Conservation (phyloP, 352 stramenopile species). For the Pythium graminicola region DNA sequence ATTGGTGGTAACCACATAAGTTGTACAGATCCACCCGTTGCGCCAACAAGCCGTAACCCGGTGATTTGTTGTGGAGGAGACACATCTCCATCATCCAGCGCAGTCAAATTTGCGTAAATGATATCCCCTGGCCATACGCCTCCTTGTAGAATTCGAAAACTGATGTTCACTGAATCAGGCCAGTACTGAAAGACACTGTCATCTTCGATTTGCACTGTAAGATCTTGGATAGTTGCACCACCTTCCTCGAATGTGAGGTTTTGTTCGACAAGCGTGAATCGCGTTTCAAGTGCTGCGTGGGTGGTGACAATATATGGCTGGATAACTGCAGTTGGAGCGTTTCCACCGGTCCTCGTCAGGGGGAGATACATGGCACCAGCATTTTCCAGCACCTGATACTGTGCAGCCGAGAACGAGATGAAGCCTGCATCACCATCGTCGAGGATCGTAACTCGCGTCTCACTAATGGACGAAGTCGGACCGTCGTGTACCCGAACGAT, state of each 20-base stretch:
- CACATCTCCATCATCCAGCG: constrained; percentile 46
- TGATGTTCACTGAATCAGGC: constrained; percentile 32
- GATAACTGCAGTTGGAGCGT: constrained; percentile 27
- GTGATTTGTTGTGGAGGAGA: constrained; percentile 41
- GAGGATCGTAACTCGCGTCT: constrained; percentile 30
- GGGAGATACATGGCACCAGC: constrained; percentile 18
- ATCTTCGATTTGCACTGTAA: constrained; percentile 31
- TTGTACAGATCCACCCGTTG: constrained; percentile 36
- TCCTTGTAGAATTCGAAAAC: constrained; percentile 34
- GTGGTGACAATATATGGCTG: constrained; percentile 17
- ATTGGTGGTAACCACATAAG: constrained; percentile 38
- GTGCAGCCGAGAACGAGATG: constrained; percentile 30
- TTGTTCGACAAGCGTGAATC: constrained; percentile 32
- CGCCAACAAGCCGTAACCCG: constrained; percentile 17
- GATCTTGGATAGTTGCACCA: constrained; percentile 6
- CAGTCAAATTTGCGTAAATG: constrained; percentile 26
- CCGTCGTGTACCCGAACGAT: constrained; percentile 34
- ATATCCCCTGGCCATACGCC: constrained; percentile 26
- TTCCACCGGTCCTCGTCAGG: constrained; percentile 28
- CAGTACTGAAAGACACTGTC: constrained; percentile 38
- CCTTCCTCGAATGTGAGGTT: constrained; percentile 32
- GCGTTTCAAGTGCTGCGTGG: constrained; percentile 13
- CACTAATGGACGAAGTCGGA: constrained; percentile 15
- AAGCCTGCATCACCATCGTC: constrained; percentile 55
- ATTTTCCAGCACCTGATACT: constrained; percentile 30